These are phyloP conservation scores for Yamadazyma pseudoaaseri DNA, from an alignment of 1,139 yeast genomes.

Conservation along the genomic window DNA sequence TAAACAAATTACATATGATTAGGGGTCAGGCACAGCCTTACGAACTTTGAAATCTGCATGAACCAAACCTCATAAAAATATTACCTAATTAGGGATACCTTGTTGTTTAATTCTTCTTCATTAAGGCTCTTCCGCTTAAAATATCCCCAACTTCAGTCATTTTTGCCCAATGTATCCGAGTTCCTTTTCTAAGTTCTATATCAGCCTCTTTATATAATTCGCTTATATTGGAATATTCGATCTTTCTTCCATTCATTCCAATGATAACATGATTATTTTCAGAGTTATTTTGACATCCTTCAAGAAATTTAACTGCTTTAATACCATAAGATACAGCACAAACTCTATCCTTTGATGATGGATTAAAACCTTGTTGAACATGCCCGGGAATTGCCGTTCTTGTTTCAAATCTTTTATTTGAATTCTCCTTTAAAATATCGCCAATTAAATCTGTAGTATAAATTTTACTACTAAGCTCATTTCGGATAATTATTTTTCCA, in stretches of 20 bases:
- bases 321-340: conserved; percentile 69
- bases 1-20: too few relatives aligned
- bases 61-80: too few relatives aligned
- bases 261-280: conserved; percentile 53
- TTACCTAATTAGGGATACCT: too few relatives aligned
- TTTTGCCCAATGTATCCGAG: conserved; percentile 64
- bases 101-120: conserved; percentile 1
- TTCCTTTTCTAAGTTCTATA: conserved; percentile 61
- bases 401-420: conserved; percentile 76
- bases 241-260: conserved; percentile 66
- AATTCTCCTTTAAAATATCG: conserved; percentile 76
- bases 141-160: conserved; percentile 61
- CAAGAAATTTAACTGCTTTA: conserved; percentile 68
- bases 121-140: conserved; percentile 57
- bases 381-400: conserved; percentile 98
- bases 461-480: conserved; percentile 80
- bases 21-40: too few relatives aligned
- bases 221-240: conserved; percentile 54
- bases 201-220: conserved; percentile 63
- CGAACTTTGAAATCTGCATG: too few relatives aligned
- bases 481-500: conserved; percentile 84
- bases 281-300: conserved; percentile 30
- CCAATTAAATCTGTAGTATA: conserved; percentile 81
- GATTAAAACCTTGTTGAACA: conserved; percentile 82
- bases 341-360: conserved; percentile 75